phyloP scores from a whole-genome alignment of 495 filamentous ascomycete species.

The Cenococcum geophilum region DNA sequence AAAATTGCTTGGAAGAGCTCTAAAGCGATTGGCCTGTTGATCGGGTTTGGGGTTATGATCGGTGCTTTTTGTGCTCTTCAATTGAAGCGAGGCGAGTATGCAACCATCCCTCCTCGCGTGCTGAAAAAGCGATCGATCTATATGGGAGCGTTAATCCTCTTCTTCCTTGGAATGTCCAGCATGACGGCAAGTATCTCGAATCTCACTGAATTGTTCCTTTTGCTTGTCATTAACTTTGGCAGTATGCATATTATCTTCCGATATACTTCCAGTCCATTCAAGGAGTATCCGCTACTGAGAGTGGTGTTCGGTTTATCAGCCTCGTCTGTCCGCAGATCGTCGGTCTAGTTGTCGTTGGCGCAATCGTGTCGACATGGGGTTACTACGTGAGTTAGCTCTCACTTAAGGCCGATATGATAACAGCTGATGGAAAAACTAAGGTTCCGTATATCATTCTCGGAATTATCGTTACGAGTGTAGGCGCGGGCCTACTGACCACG shows the following conservation, averaged over 20 bases:
- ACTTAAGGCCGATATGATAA: neutral
- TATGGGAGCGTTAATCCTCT: too few relatives aligned
- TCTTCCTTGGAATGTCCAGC: too few relatives aligned
- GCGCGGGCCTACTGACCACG: neutral
- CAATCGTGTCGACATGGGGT: neutral
- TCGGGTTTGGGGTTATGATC: too few relatives aligned
- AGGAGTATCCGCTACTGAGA: slow-evolving; percentile 11
- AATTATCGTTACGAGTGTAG: neutral
- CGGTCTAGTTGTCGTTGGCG: neutral
- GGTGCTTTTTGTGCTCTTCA: too few relatives aligned
- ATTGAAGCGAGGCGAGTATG: too few relatives aligned
- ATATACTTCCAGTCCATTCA: slow-evolving; percentile 35
- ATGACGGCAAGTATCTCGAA: too few relatives aligned
- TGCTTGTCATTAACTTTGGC: too few relatives aligned
- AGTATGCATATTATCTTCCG: slow-evolving; percentile 27
- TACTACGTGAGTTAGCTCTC: neutral
- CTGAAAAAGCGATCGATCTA: too few relatives aligned
- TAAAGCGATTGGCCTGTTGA: too few relatives aligned
- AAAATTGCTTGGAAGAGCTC: too few relatives aligned
- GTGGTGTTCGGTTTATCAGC: neutral
- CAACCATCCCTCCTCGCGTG: too few relatives aligned
- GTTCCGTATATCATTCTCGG: neutral
- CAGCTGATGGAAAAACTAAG: neutral
- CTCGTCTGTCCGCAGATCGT: neutral
- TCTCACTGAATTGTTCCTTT: too few relatives aligned